phyloP scores from a whole-genome alignment of 805 yeast species.

The Candida verbasci region DNA sequence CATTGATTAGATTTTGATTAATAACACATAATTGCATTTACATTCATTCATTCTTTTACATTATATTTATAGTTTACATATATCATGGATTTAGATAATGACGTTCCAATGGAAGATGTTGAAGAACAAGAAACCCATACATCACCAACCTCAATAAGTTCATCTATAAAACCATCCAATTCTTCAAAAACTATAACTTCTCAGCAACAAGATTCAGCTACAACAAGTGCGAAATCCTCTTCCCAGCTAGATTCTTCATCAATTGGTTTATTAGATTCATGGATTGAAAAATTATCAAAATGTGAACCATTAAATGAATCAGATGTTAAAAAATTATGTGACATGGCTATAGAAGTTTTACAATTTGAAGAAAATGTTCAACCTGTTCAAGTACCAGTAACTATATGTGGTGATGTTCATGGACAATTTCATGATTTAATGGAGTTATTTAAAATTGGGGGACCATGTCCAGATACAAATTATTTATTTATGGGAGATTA shows the following conservation, averaged over 20 bases:
- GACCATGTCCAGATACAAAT: constrained; percentile 49
- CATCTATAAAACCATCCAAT: constrained; percentile 3
- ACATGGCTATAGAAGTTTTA: constrained; percentile 86
- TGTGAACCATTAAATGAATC: constrained; percentile 82
- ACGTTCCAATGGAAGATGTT: constrained; percentile 83
- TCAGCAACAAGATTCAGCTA: constrained; percentile 2
- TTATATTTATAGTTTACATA: not conserved
- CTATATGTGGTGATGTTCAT: constrained; percentile 95
- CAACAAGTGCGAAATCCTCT: constrained; percentile 28
- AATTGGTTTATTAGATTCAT: constrained; percentile 71
- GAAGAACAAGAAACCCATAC: constrained; percentile 36
- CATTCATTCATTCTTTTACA: constrained; percentile 1
- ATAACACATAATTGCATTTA: too few species aligned
- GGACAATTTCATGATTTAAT: constrained; percentile 95
- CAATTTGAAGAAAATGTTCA: constrained; percentile 93
- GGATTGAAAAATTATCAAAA: constrained; percentile 76
- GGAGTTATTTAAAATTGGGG: constrained; percentile 88
- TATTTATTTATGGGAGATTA: constrained; percentile 58
- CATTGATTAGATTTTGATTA: too few species aligned
- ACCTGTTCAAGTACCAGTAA: constrained; percentile 92
- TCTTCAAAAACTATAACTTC: not conserved
- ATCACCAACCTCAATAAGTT: not conserved
- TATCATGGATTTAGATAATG: constrained; percentile 70
- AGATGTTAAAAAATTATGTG: constrained; percentile 75
- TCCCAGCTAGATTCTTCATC: constrained; percentile 22